A percentile compares a stretch with the other conserved stretches of the same genome.
phyloP scores from a whole-genome alignment of 805 yeast genomes.

The Groenewaldozyma salmanticensis region DNA sequence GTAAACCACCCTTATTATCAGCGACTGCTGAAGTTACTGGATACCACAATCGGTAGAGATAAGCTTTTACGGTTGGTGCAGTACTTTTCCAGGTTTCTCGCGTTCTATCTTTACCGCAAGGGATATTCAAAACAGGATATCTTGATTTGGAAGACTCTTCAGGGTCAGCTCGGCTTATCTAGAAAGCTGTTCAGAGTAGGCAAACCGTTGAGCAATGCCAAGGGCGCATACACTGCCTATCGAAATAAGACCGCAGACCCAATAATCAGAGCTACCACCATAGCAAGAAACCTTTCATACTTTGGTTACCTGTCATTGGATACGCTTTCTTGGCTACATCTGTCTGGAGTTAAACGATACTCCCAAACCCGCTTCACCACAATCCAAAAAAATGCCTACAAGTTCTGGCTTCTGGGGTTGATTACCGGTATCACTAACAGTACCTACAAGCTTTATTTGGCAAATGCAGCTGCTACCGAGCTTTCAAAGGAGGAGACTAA shows the following conservation, averaged over 20 bases:
- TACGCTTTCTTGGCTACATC: conserved; percentile 24
- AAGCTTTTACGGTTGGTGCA: conserved; percentile 71
- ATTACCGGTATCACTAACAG: conserved; percentile 53
- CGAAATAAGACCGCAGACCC: conserved; percentile 65
- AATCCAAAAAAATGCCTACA: conserved; percentile 43
- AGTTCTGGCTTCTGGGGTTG: conserved; percentile 72
- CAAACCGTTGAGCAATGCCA: conserved; percentile 64
- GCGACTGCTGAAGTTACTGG: conserved; percentile 54
- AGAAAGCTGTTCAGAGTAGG: conserved; percentile 80
- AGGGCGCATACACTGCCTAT: conserved; percentile 55
- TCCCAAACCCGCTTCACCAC: conserved; percentile 12
- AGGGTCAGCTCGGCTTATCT: conserved; percentile 52
- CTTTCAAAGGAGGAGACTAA: conserved; percentile 32
- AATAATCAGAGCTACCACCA: conserved; percentile 35
- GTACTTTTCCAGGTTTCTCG: conserved; percentile 65
- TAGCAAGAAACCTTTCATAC: conserved; percentile 27
- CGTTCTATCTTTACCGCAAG: conserved; percentile 48
- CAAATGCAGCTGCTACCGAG: conserved; percentile 29
- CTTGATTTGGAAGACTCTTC: conserved; percentile 44
- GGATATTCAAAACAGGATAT: conserved; percentile 44
- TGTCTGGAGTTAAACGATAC: conserved; percentile 28
- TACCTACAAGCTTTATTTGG: conserved; percentile 42
- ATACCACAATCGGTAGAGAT: conserved; percentile 67
- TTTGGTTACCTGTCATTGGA: conserved; percentile 30
- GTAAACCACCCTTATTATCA: conserved; percentile 65